Conservation (phyloP, 1,139 yeast species). For the Nadsonia starkeyi-henricii region DNA sequence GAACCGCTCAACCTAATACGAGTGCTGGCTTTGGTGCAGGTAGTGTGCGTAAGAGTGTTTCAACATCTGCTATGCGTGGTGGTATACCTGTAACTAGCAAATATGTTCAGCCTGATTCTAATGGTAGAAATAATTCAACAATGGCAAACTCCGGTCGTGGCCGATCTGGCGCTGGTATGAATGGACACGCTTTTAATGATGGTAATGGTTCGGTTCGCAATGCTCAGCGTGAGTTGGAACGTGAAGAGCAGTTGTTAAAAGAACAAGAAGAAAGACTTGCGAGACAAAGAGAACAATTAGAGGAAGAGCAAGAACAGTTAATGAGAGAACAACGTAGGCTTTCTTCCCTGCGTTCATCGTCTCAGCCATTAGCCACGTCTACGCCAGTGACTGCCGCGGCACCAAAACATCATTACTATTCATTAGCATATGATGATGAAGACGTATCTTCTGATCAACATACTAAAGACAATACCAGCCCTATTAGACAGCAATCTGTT, state of each 20-base stretch:
- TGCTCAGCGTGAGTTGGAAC: not conserved
- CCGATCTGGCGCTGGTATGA: not conserved
- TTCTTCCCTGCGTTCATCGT: not conserved
- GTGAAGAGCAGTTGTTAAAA: not conserved
- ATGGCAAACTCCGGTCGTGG: not conserved
- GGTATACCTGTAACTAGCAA: not conserved
- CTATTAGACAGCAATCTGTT: no score
- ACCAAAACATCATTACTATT: not conserved
- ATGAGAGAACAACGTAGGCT: not conserved
- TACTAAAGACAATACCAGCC: no score
- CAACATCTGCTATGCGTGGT: not conserved
- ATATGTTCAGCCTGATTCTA: not conserved
- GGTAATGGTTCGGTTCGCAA: no score
- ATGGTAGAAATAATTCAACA: not conserved
- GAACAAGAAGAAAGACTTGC: not conserved
- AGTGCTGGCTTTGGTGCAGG: not conserved
- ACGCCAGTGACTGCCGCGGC: no score
- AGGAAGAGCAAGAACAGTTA: not conserved
- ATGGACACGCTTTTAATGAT: not conserved
- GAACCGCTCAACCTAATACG: not conserved
- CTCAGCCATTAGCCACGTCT: not conserved
- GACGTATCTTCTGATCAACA: not conserved
- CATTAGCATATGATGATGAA: not conserved
- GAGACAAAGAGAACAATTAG: not conserved
- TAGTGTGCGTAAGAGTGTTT: not conserved